phyloP scores from a whole-genome alignment of 306 rosid species.

The Begonia peltatifolia region DNA sequence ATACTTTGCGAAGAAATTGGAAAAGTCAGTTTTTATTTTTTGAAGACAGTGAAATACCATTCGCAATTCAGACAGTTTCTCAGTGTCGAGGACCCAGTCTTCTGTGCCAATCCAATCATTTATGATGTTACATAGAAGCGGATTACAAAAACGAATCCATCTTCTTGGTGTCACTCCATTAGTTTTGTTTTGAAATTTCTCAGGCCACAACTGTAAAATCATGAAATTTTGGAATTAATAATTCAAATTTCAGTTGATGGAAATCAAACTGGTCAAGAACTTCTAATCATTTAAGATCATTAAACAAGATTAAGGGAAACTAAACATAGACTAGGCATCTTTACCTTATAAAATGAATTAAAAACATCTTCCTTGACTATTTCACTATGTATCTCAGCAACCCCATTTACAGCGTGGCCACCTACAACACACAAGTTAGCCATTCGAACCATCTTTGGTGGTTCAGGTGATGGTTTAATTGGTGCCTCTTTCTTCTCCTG shows the following conservation, averaged over 20 bases:
- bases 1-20: slow-evolving; percentile 13
- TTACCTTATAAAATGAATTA: slow-evolving; percentile 70
- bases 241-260: slow-evolving; percentile 1
- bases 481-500: slow-evolving; percentile 29
- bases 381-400: slow-evolving; percentile 95
- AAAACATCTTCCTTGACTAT: slow-evolving; percentile 91
- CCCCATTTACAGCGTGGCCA: slow-evolving; percentile 98
- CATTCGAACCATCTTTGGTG: slow-evolving; percentile 86
- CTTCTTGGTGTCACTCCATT: slow-evolving; percentile 98
- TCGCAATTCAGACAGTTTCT: slow-evolving; percentile 60
- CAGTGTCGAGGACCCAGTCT: slow-evolving; percentile 82
- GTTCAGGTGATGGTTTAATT: slow-evolving; percentile 46
- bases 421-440: slow-evolving; percentile 94
- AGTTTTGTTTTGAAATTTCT: slow-evolving; percentile 93
- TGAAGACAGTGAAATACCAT: slow-evolving; percentile 26
- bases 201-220: slow-evolving; percentile 83
- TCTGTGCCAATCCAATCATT: slow-evolving; percentile 71
- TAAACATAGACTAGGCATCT: background rate
- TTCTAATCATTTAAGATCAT: background rate
- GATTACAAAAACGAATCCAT: slow-evolving; percentile 95
- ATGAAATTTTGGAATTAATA: background rate
- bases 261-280: background rate
- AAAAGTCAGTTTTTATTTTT: slow-evolving; percentile 4
- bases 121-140: slow-evolving; percentile 59
- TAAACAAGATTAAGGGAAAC: background rate